Evolutionary conservation across 257 asterid species (phyloP).

Genomic region (Primulina tabacum): DNA sequence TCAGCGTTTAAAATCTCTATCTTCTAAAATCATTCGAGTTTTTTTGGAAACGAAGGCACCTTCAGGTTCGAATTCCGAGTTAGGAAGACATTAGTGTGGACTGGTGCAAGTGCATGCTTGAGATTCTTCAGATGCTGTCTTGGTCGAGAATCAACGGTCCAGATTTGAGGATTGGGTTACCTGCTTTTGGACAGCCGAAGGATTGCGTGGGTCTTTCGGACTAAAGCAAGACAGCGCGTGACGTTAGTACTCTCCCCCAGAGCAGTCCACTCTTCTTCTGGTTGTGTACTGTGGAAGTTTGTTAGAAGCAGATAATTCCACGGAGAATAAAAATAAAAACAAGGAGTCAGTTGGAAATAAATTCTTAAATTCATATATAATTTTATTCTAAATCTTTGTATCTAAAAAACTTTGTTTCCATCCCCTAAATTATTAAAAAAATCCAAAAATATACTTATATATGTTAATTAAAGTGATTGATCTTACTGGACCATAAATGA

Average conservation of each 20-base stretch:
- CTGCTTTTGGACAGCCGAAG: constrained; percentile 21
- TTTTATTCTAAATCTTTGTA: no score
- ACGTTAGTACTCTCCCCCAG: neutral
- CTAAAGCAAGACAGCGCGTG: constrained; percentile 21
- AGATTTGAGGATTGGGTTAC: constrained; percentile 22
- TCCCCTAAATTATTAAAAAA: no score
- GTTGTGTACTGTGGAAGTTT: no score
- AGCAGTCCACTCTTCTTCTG: no score
- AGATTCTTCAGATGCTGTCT: neutral
- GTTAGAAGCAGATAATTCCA: no score
- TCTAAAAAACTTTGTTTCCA: no score
- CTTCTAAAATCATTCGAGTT: constrained; percentile 1
- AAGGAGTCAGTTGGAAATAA: no score
- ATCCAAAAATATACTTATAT: no score
- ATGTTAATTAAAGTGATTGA: no score
- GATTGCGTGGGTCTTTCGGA: neutral
- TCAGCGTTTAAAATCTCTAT: constrained; percentile 29
- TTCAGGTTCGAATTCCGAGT: constrained; percentile 22
- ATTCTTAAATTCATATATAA: no score
- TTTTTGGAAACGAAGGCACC: constrained; percentile 30
- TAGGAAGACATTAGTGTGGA: constrained; percentile 22
- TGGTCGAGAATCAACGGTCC: constrained; percentile 23
- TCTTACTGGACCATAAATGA: no score
- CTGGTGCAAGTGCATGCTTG: constrained; percentile 25
- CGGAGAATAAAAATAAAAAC: no score